Evolutionary conservation across 805 yeast genomes (phyloP), one percentile per base, ranked within the genome.

Genomic region (Myxozyma melibiosi): DNA sequence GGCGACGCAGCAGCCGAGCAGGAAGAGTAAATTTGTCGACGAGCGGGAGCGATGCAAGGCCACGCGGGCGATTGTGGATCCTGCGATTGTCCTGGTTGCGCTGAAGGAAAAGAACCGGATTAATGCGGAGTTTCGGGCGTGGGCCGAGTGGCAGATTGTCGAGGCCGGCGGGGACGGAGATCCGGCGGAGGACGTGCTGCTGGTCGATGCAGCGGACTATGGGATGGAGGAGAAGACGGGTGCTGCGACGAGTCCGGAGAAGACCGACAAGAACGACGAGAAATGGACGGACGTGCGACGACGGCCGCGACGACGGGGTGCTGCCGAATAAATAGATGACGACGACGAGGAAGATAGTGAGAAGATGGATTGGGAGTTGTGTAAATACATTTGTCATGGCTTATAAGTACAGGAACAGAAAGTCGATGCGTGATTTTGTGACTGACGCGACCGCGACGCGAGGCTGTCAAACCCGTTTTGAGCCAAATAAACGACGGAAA

Each of bases 81-180:
- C 60, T 2, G 28, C 47, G 14, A 16, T 40, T 5, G 56, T 55
- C 9, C 37, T 55, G 5, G 43, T 47, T n/a, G 60, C 52, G 14
- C 28, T 55, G 30, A n/a, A 44, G 2, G 60, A 51, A 42, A 33
- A 33, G 31, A 55, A 55, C 34, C 25, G 41, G 31, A 31, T 55
- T 39, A 56, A 55, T 20, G 52, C 55, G 2, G 60, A 55, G 27
- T 16, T 39, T 27, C 55, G 56, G 14, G 38, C 60, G 25, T 55
- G 58, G 51, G 55, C 58, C 8, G 61, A 53, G 30, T 57, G 61
- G 61, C 61, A 57, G 41, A 22, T 57, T 24, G 58, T 57, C 20
- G 61, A 57, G 37, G 58, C 55, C 2, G 59, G 50, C 31, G 55
- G 38, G 20, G 51, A 24, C 4, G 31, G n/a, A 22, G 56, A 50